phyloP scores from a whole-genome alignment of 345 rosid genomes.

The Abelmoschus esculentus region DNA sequence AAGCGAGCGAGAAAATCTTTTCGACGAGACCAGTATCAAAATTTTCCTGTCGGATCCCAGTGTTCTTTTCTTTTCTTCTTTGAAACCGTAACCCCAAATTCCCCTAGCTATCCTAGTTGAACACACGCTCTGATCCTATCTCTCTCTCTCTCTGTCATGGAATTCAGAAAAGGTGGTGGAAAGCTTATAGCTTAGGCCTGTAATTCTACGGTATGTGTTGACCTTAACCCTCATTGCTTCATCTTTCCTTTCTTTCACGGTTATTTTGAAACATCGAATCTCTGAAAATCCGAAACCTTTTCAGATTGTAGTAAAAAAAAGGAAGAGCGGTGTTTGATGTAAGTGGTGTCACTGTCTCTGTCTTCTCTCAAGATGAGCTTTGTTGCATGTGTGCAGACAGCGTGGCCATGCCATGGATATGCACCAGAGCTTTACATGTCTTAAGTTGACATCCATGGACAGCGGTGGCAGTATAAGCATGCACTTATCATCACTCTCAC shows the following conservation, averaged over 20 bases:
- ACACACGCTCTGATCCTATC: background rate
- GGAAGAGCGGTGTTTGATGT: background rate
- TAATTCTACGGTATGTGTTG: background rate
- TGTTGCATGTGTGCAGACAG: background rate
- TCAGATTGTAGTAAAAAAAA: slow-evolving; percentile 9
- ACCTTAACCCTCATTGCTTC: background rate
- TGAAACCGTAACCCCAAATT: background rate
- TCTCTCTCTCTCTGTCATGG: background rate
- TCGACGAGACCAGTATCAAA: slow-evolving; percentile 15
- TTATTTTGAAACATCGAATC: slow-evolving; percentile 11
- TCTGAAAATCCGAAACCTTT: slow-evolving; percentile 8
- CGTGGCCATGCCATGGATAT: background rate
- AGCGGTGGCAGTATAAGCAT: background rate
- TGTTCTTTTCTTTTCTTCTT: background rate
- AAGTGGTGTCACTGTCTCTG: background rate
- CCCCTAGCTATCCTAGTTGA: no score
- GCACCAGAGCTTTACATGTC: no score
- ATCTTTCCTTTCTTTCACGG: slow-evolving; percentile 5
- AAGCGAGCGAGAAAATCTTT: slow-evolving; percentile 11
- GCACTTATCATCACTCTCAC: background rate
- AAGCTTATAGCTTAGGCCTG: background rate
- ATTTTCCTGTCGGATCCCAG: slow-evolving; percentile 12
- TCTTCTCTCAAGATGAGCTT: background rate
- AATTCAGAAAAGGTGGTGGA: background rate
- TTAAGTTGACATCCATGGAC: background rate